Base-by-base conservation (phyloP, 345 rosid species). In the Arabidopsis suecica region DNA sequence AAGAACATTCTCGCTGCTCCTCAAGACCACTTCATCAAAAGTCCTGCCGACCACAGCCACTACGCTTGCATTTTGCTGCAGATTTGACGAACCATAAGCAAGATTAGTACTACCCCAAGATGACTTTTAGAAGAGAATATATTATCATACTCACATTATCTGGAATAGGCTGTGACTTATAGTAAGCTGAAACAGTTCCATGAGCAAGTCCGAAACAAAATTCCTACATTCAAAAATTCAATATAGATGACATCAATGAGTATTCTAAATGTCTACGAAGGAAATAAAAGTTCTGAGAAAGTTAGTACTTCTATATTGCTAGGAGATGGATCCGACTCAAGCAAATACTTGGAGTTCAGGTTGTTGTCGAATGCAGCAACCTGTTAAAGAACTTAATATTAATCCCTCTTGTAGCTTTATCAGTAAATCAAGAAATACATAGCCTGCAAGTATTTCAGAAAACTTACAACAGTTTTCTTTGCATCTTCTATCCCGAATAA, bases 401-500 rank as follows among this genome's bases (percentile, higher is more conserved):
- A 69, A 65, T 49, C 59, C 51, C 51, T 45, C 54, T 51, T 42
- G 66, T 6, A 67, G 37, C 75, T 65, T 73, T 65, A 33, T 59
- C 74, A 61, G 61, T 33, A 77, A 60, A 69, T 44, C 64, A n/a
- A 61, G 30, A 56, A 74, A 64, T 55, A 12, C 63, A 37, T 56
- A 72, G 57, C 57, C 40, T 23, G 23, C 41, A 37, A 68, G 58
- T 16, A 55, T 50, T 50, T 76, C 12, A 16, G 56, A 72, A 57
- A 60, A 77, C 93, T 77, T 66, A 93, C 98, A 89, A 86, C 82
- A 6, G 83, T 82, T 62, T 84, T 72, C 58, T 85, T 76, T 54
- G 96, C 70, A 56, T 91, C 93, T 85, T 93, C 96, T 50, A 91
- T 85, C 65, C 98, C 98, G 64, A 88, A 87, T 59, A 93, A 79